These are phyloP conservation scores for Ogataea ramenticola DNA, from an alignment of 805 yeast genomes.

Conservation along the genomic window DNA sequence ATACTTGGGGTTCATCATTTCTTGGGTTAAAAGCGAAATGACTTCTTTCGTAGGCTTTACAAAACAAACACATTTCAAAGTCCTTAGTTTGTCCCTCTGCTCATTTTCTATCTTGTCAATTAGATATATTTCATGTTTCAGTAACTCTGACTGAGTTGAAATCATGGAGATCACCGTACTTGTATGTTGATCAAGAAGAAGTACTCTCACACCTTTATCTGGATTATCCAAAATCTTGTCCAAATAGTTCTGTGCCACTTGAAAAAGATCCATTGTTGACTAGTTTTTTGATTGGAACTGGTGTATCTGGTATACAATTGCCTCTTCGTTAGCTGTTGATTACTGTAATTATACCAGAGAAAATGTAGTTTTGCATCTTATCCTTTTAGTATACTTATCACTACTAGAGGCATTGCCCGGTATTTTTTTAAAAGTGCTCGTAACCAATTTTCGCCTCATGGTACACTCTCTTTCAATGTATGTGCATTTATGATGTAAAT, in stretches of 20 bases:
- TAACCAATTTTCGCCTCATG: background rate
- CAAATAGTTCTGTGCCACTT: constrained; percentile 38
- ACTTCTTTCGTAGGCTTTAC: constrained; percentile 66
- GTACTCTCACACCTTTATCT: constrained; percentile 48
- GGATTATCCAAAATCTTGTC: constrained; percentile 25
- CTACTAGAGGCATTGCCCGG: too few relatives aligned
- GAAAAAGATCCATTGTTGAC: constrained; percentile 37
- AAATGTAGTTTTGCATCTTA: too few relatives aligned
- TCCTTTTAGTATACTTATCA: too few relatives aligned
- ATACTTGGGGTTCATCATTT: constrained; percentile 73
- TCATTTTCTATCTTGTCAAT: constrained; percentile 63
- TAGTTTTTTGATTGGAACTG: too few relatives aligned
- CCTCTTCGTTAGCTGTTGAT: too few relatives aligned
- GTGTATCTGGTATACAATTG: too few relatives aligned
- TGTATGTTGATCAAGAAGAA: constrained; percentile 73
- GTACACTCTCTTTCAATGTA: too few relatives aligned
- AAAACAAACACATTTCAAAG: constrained; percentile 74
- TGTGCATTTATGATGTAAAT: too few relatives aligned
- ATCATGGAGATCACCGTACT: constrained; percentile 82
- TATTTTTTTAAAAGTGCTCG: background rate
- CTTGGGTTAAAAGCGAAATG: constrained; percentile 52
- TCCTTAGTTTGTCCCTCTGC: constrained; percentile 64
- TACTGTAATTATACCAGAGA: too few relatives aligned
- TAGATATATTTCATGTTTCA: constrained; percentile 77
- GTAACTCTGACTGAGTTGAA: constrained; percentile 78